phyloP scores from a whole-genome alignment of 305 asterid species.

The Fraxinus sp. region DNA sequence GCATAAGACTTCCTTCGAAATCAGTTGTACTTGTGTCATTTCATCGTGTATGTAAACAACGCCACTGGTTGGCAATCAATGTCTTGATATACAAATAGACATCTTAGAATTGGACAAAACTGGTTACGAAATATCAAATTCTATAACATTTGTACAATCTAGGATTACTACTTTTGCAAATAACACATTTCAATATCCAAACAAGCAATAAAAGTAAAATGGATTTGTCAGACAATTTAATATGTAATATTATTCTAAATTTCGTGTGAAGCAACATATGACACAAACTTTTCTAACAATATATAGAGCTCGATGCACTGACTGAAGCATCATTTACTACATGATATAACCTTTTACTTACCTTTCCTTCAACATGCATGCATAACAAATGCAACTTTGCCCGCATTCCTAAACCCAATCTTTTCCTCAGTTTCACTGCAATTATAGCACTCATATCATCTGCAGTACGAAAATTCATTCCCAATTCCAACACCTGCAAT shows the following conservation, averaged over 20 bases:
- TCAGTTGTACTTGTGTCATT: neutral
- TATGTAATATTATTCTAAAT: neutral
- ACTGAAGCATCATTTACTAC: neutral
- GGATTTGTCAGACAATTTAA: neutral
- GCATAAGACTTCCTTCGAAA: conserved; percentile 6
- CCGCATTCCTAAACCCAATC: conserved; percentile 86
- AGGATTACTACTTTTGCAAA: neutral
- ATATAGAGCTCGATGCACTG: neutral
- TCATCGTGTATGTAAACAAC: neutral
- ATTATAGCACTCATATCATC: conserved; percentile 92
- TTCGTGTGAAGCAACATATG: neutral
- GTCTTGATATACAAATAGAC: neutral
- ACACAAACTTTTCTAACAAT: neutral
- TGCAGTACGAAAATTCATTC: conserved; percentile 81
- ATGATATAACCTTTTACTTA: conserved; percentile 25
- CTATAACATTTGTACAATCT: neutral
- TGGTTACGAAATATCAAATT: conserved; percentile 9
- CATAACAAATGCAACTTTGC: conserved; percentile 83
- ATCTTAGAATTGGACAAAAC: conserved; percentile 2
- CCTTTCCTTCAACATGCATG: conserved; percentile 98
- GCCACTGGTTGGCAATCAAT: conserved; percentile 11
- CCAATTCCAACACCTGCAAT: conserved; percentile 82
- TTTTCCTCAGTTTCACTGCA: conserved; percentile 71
- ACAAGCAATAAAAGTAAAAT: neutral
- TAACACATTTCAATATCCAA: neutral